These are phyloP conservation scores for Tylopilus sp. DNA, from an alignment of 768 basidiomycete species.

Conservation along the genomic window DNA sequence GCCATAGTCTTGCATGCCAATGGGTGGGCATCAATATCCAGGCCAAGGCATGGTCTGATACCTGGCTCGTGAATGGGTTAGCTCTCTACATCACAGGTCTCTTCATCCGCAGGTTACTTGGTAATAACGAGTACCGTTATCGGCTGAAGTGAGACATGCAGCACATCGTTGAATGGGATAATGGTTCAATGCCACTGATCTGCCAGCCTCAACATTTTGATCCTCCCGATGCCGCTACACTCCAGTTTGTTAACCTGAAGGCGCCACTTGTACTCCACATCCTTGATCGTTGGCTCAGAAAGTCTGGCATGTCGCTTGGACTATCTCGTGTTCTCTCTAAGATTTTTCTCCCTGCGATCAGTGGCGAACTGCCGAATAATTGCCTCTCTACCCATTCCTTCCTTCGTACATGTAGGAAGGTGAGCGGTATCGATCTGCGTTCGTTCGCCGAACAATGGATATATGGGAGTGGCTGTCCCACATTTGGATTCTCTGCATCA, in stretches of 20 bases:
- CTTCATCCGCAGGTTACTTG: conserved; percentile 82
- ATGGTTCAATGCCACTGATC: conserved; percentile 88
- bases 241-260: conserved; percentile 93
- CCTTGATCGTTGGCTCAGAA: conserved; percentile 88
- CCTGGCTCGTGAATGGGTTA: conserved; percentile 95
- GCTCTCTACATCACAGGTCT: conserved; percentile 87
- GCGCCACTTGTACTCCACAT: conserved; percentile 96
- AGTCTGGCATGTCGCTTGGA: conserved; percentile 92
- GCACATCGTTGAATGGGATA: conserved; percentile 83
- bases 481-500: conserved; percentile 82
- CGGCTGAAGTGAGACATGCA: conserved; percentile 95
- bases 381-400: conserved; percentile 87
- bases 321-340: conserved; percentile 94
- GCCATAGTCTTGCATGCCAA: conserved; percentile 89
- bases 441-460: conserved; percentile 99
- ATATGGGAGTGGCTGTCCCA: conserved; percentile 93
- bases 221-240: conserved; percentile 74
- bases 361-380: conserved; percentile 84
- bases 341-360: conserved; percentile 87
- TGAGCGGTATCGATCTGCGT: conserved; percentile 85
- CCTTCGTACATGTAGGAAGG: conserved; percentile 87
- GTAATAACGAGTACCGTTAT: conserved; percentile 97
- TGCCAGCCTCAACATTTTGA: too few species aligned
- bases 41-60: conserved; percentile 88
- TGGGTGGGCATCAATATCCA: conserved; percentile 98